Evolutionary conservation across 129 eudicot species (phyloP).

Genomic region (Silybum marianum): DNA sequence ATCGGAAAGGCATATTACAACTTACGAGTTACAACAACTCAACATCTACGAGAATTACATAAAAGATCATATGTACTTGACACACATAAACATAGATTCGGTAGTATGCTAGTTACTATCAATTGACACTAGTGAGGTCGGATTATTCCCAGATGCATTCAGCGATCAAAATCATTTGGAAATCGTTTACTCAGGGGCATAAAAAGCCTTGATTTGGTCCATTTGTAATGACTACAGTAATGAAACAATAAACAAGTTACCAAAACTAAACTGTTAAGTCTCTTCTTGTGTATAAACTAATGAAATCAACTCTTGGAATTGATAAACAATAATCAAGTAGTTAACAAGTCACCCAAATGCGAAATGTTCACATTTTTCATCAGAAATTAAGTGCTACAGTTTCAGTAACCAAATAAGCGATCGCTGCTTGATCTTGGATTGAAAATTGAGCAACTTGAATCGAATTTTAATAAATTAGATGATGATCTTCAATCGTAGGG

Average conservation of each 20-base stretch:
- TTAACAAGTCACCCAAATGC: neutral
- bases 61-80: neutral
- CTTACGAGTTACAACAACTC: neutral
- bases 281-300: neutral
- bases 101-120: neutral
- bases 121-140: neutral
- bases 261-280: neutral
- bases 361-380: neutral
- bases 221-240: neutral
- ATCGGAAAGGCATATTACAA: neutral
- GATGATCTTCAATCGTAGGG: neutral
- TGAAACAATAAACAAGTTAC: neutral
- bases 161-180: neutral
- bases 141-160: neutral
- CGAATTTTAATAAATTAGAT: neutral
- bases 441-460: neutral
- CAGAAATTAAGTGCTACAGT: neutral
- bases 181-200: neutral
- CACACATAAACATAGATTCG: neutral
- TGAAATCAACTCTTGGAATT: neutral
- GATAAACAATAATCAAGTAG: neutral
- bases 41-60: neutral
- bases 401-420: neutral
- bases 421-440: neutral
- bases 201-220: neutral